Evolutionary conservation across 805 yeast species (phyloP).

Genomic region (Kodamaea leandrae): DNA sequence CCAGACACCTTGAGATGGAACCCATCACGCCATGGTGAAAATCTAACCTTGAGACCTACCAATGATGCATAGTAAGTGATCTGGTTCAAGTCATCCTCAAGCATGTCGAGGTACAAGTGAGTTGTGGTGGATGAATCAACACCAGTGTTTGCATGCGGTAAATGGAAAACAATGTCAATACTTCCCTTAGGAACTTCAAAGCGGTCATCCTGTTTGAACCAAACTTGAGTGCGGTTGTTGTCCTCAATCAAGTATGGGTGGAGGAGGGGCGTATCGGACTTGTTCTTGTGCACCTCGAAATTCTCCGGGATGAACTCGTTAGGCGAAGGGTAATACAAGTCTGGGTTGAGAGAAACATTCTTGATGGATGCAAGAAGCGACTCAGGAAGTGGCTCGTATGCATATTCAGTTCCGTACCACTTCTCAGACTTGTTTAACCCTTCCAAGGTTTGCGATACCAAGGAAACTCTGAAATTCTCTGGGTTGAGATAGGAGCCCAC

Average conservation of each 20-base stretch:
- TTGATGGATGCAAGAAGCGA: slow-evolving; percentile 34
- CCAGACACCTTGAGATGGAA: slow-evolving; percentile 68
- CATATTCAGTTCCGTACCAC: slow-evolving; percentile 91
- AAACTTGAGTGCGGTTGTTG: slow-evolving; percentile 53
- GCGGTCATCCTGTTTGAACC: slow-evolving; percentile 90
- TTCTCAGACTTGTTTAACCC: slow-evolving; percentile 53
- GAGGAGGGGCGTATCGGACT: slow-evolving; percentile 34
- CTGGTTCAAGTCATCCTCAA: slow-evolving; percentile 75
- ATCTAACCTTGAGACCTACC: slow-evolving; percentile 66
- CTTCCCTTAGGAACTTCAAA: slow-evolving; percentile 86
- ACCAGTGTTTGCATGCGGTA: slow-evolving; percentile 62
- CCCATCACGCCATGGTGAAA: slow-evolving; percentile 67
- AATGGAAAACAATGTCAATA: slow-evolving; percentile 59
- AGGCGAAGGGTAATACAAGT: slow-evolving; percentile 61
- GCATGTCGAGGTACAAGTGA: slow-evolving; percentile 61
- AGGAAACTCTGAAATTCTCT: slow-evolving; percentile 56
- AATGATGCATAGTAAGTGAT: slow-evolving; percentile 78
- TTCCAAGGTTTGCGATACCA: slow-evolving; percentile 53
- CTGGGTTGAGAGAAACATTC: slow-evolving; percentile 24
- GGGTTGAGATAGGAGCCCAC: slow-evolving; percentile 51
- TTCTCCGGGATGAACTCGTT: slow-evolving; percentile 82
- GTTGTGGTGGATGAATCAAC: slow-evolving; percentile 58
- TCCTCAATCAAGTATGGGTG: slow-evolving; percentile 63
- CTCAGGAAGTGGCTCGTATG: slow-evolving; percentile 42
- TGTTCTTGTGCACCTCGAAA: slow-evolving; percentile 56